Evolutionary conservation across 2,329 filamentous ascomycete species (phyloP), one percentile per base, ranked within the genome.

Genomic region (Microdochium paspali): DNA sequence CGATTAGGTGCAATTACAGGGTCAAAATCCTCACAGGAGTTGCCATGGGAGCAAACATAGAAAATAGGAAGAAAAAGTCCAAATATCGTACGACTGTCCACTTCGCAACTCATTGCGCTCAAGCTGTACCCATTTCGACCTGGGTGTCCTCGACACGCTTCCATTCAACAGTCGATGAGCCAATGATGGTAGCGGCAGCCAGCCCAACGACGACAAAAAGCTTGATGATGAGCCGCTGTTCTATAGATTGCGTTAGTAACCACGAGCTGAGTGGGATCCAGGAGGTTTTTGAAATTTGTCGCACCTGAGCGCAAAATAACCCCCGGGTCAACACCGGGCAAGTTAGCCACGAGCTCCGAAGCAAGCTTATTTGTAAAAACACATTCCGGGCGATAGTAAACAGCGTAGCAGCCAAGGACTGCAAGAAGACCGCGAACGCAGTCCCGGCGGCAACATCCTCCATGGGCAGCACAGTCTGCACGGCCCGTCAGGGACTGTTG

Each of bases 121-220:
- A 54, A 24, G 53, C 54, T 10, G 54, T 21, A 31, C 26, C 46
- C 23, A 47, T 42, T 45, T 63, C 59, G 7, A 67, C 51, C 44
- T 75, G 74, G 63, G 74, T 77, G 4, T 74, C 75, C 57, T 77
- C 80, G 21, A 80, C 71, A 49, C 71, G 78, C 66, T 71, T 74
- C 72, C 72, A 76, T 58, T 79, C 74, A 46, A 75, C 66, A 7
- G 68, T 60, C 12, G 67, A 55, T 2, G 66, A 60, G 2, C 71
- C 70, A 20, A 72, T 39, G 40, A 74, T 66, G 0, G 70, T 65
- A 5, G 74, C 54, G 7, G 68, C 64, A 1, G 68, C 70, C 10
- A 74, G 59, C 1, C 69, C 74, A 31, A 69, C 64, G 15, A 65
- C 62, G 35, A 74, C 63, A 12, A 66, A 61, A 54, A 72, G 74